Base-by-base conservation (phyloP, 805 yeast genomes). In the Tetrapisispora pingtungensis region DNA sequence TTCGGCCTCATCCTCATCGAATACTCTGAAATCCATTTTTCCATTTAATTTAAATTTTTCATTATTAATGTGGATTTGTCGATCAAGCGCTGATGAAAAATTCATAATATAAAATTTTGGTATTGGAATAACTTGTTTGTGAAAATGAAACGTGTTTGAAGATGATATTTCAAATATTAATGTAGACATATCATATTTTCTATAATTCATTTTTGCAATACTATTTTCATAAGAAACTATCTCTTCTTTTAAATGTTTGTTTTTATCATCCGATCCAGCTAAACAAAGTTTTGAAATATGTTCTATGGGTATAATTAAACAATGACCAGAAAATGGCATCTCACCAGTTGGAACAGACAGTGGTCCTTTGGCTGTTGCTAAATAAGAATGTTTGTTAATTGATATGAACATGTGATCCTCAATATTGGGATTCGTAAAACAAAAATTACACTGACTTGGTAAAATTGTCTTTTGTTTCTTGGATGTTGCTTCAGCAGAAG, bases 291-390 rank as follows among this genome's bases (percentile, higher is more conserved):
- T 72, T 0, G 95, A 73, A 8, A 69, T 67, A 58, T 88, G 97
- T 18, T 80, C 78, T 17, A 89, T 74, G 0, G 96, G 94, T 12
- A 87, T 77, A 8, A 89, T 71, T 36, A 88, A 67, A 19, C 85
- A 84, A 66, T 88, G 96, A 0, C 94, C 96, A 0, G 94, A 76
- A 55, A 84, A 80, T 8, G 68, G 65, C 56, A 72, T 65, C 3
- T 73, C 62, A 3, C 65, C 63, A 13, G 67, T 66, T 0, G 81
- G 75, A 24, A 71, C 62, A 1, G 84, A 75, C 17, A 88, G 62
- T 0, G 97, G 96, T 0, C 97, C 97, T 56, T 84, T 87, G 0
- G 95, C 94, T 14, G 80, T 70, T 0, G 96, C 81, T 46, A 88
- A 41, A 58, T 87, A 88, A 0, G 78, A 65, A 38, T 69, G 67